Evolutionary conservation across 2,329 filamentous ascomycete species (phyloP).

Genomic region (Escovopsis sp.): DNA sequence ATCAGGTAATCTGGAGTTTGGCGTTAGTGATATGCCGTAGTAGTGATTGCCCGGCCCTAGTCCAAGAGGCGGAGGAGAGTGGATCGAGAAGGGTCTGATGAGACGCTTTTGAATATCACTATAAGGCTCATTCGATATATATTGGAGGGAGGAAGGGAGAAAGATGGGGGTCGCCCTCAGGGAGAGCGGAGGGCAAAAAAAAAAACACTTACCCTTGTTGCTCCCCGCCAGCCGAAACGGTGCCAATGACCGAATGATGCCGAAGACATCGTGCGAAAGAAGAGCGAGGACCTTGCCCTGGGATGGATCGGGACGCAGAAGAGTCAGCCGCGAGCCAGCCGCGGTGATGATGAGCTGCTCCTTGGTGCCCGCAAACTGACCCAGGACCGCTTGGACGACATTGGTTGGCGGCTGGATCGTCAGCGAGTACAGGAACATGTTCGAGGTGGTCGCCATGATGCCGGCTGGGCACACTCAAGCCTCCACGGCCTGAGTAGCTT

Average conservation of each 20-base stretch:
- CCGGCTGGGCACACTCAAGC: constrained; percentile 33
- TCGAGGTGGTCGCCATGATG: constrained; percentile 90
- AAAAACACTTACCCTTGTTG: constrained; percentile 74
- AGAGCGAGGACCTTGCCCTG: constrained; percentile 78
- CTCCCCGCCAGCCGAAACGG: constrained; percentile 87
- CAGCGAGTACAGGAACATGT: constrained; percentile 97
- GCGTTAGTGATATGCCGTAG: constrained; percentile 14
- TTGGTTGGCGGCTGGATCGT: constrained; percentile 87
- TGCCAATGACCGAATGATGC: constrained; percentile 80
- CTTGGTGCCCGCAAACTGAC: constrained; percentile 90
- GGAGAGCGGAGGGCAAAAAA: not conserved
- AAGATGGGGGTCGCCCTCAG: no score
- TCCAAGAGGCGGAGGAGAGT: constrained; percentile 5
- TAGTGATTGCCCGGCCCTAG: constrained; percentile 13
- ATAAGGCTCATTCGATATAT: not conserved
- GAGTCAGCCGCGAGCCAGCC: constrained; percentile 75
- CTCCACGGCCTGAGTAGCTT: constrained; percentile 29
- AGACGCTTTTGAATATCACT: constrained; percentile 10
- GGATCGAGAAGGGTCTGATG: constrained; percentile 10
- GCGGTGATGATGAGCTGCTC: constrained; percentile 96
- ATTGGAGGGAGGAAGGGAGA: no score
- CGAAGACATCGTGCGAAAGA: constrained; percentile 87
- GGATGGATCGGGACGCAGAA: constrained; percentile 72
- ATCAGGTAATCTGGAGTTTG: constrained; percentile 72
- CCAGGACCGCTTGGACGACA: constrained; percentile 78